A percentile compares a stretch with the other conserved stretches of the same genome.
phyloP scores from a whole-genome alignment of 257 asterid genomes.

The Rauvolfia tetraphylla region DNA sequence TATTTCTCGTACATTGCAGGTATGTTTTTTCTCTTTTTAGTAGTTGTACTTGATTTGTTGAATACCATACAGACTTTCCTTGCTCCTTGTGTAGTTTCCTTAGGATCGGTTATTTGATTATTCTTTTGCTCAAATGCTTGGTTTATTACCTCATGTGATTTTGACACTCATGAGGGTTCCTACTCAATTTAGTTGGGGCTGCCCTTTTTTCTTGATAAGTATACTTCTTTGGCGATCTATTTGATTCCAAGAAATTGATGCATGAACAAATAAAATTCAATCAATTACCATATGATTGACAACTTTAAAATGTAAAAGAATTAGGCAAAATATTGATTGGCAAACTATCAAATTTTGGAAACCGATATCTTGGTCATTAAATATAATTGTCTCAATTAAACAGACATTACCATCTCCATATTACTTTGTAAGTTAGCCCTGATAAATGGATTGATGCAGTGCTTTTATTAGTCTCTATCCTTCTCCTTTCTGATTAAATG shows the following conservation, averaged over 20 bases:
- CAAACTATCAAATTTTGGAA: not conserved
- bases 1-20: conserved; percentile 84
- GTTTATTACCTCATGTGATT: not conserved
- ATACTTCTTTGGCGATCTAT: not conserved
- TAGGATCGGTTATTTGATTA: not conserved
- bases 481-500: not conserved
- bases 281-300: not conserved
- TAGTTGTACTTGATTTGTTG: not conserved
- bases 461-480: not conserved
- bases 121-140: conserved; percentile 12
- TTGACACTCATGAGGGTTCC: not conserved
- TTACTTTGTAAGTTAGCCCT: not conserved
- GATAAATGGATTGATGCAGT: not conserved
- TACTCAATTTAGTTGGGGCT: not conserved
- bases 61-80: not conserved
- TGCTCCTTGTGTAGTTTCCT: not conserved
- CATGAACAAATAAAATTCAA: not conserved
- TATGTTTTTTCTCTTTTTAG: conserved; percentile 24
- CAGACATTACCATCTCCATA: not conserved
- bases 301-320: too few species aligned
- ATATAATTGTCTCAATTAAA: not conserved
- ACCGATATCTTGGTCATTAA: not conserved
- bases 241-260: not conserved
- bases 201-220: not conserved
- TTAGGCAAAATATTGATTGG: not conserved